Percentiles rank a stretch among this genome's conserved stretches.
Conservation (phyloP, 768 basidiomycete genomes). For the Cantharellus anzutake region DNA sequence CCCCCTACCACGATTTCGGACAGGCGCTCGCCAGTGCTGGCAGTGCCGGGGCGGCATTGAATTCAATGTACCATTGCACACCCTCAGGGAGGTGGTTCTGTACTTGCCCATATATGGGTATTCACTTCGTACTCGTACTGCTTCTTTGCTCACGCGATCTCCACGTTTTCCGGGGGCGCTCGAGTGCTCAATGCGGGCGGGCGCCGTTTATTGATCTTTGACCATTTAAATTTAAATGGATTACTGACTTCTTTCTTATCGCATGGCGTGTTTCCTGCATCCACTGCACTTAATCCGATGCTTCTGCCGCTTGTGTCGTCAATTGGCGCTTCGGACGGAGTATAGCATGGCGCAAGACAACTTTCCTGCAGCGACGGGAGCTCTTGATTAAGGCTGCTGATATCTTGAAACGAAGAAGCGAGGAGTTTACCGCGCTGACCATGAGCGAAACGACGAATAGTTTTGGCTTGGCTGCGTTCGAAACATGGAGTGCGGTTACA, state of each 20-base stretch:
- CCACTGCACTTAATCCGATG: too few relatives aligned
- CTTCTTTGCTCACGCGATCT: too few relatives aligned
- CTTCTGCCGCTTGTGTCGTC: not conserved
- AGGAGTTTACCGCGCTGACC: slow-evolving; percentile 8
- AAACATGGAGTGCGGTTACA: not conserved
- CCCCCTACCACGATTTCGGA: too few relatives aligned
- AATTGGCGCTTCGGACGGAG: not conserved
- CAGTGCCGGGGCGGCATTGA: too few relatives aligned
- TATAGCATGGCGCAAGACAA: slow-evolving; percentile 4
- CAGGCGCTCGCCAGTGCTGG: too few relatives aligned
- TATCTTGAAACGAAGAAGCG: slow-evolving; percentile 4
- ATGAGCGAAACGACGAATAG: slow-evolving; percentile 10
- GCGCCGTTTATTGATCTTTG: not conserved
- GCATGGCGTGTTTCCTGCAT: too few relatives aligned
- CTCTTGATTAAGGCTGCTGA: slow-evolving; percentile 11
- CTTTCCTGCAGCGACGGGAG: slow-evolving; percentile 6
- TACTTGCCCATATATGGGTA: too few relatives aligned
- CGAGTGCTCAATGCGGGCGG: too few relatives aligned
- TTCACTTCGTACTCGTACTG: too few relatives aligned
- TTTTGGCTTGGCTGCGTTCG: not conserved
- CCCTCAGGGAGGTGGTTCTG: too few relatives aligned
- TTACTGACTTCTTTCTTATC: not conserved
- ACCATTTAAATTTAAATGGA: not conserved
- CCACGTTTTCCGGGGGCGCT: too few relatives aligned
- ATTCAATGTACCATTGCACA: too few relatives aligned